Evolutionary conservation across 345 rosid species (phyloP), one percentile per base, ranked within the genome.

Genomic region (Zanthoxylum bungeanum): DNA sequence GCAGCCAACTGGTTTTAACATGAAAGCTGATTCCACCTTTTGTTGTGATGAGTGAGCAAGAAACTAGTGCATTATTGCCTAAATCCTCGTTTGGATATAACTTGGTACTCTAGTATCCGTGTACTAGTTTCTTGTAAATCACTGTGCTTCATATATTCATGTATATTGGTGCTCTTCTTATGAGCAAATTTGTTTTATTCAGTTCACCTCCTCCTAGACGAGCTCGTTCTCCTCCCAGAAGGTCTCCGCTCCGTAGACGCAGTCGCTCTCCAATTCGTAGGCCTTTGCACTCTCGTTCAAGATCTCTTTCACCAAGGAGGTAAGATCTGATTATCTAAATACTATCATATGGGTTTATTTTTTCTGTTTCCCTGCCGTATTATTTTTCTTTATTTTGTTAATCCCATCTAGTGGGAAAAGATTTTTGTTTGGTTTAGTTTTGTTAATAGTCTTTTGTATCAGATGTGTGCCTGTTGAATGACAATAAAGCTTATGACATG

Each of bases 241-340:
- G 98, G 79, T 91, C 97, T 76, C 99, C 97, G n/a, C 67, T 89
- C 31, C 93, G 91, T 53, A 88, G 99, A 68, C 94, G 94, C 21
- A 93, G 93, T 72, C 93, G 98, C 73, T 93, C 98, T 71, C 98
- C 94, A 22, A 70, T 96, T 73, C 97, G 97, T 66, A 86, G 98
- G 52, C 84, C 91, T 80, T 75, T 34, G 75, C 91, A 88, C 31
- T 91, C 97, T 36, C 95, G 85, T 51, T 90, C 98, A 69, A 92
- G 96, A 75, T 94, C 99, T 34, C 69, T 84, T 28, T 92, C 99
- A 2, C 90, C 92, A 31, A 81, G 90, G 73, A 92, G 92, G 98
- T 91, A 81, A 70, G 3, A 9, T 11, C 65, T 58, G 28, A 39
- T 58, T 16, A 19, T n/a, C 33, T 36, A 51, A 57, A 34, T n/a